Conservation (phyloP, 2,329 filamentous ascomycete genomes). For the Botrytis hyacinthi region DNA sequence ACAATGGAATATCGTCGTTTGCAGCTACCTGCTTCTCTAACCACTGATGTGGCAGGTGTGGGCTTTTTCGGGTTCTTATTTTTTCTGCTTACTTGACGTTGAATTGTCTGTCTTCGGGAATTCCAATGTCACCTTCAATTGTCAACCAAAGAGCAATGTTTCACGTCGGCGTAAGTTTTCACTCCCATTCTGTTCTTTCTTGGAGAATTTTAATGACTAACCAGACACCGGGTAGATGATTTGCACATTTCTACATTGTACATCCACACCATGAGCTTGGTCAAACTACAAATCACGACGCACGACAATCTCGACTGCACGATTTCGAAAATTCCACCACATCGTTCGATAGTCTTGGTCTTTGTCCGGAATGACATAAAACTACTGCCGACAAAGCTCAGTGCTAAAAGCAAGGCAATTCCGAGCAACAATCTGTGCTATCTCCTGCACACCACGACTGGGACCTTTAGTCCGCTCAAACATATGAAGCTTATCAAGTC, state of each 20-base stretch:
- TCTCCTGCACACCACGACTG: not conserved
- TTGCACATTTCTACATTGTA: accelerated
- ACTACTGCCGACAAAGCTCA: not conserved
- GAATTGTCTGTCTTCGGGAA: not conserved
- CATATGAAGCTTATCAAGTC: not conserved
- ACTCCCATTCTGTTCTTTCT: too few relatives aligned
- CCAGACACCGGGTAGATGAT: not conserved
- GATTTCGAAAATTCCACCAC: not conserved
- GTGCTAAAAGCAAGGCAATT: not conserved
- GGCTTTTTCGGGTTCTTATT: not conserved
- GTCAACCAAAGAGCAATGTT: not conserved
- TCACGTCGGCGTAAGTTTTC: not conserved
- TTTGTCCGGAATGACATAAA: conserved; percentile 7
- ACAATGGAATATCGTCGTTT: not conserved
- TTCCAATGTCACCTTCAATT: not conserved
- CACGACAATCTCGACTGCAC: not conserved
- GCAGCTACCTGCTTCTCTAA: not conserved
- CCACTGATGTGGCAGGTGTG: not conserved
- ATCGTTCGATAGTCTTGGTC: not conserved
- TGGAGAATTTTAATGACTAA: not conserved
- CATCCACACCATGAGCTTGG: not conserved
- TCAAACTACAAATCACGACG: not conserved
- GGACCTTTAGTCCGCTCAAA: not conserved
- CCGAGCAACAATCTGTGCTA: not conserved
- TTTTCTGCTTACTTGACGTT: not conserved